phyloP scores from a whole-genome alignment of 768 basidiomycete genomes.

The Naganishia vaughanmartiniae region DNA sequence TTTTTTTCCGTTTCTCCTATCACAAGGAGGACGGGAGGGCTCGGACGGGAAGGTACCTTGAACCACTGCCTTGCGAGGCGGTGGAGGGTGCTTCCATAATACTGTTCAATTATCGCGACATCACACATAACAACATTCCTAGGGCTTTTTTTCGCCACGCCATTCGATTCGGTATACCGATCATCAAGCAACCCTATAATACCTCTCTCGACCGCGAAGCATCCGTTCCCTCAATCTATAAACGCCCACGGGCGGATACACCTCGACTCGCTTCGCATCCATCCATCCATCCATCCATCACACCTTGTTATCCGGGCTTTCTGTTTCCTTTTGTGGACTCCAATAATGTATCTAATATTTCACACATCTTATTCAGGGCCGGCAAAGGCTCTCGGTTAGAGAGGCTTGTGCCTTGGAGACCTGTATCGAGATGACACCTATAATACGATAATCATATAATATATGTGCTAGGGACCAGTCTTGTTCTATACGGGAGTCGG shows the following conservation, averaged over 20 bases:
- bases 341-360: constrained; percentile 8
- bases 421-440: background rate
- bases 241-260: too few species aligned
- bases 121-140: background rate
- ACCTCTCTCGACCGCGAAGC: too few species aligned
- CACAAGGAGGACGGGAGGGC: background rate
- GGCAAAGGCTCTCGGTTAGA: background rate
- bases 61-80: background rate
- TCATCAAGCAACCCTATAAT: too few species aligned
- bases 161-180: too few species aligned
- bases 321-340: background rate
- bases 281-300: background rate
- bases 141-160: too few species aligned
- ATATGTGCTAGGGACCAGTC: background rate
- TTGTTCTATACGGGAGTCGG: too few species aligned
- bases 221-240: too few species aligned
- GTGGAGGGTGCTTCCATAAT: background rate
- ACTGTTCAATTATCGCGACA: background rate
- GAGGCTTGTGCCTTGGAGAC: background rate
- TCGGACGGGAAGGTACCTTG: background rate
- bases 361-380: background rate
- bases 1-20: background rate
- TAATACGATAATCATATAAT: constrained; percentile 6
- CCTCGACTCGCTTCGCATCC: background rate
- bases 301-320: background rate